A percentile compares a stretch with the other conserved stretches of the same genome.
Conservation (phyloP, 352 stramenopile genomes). For the Phytophthora podocarpi region DNA sequence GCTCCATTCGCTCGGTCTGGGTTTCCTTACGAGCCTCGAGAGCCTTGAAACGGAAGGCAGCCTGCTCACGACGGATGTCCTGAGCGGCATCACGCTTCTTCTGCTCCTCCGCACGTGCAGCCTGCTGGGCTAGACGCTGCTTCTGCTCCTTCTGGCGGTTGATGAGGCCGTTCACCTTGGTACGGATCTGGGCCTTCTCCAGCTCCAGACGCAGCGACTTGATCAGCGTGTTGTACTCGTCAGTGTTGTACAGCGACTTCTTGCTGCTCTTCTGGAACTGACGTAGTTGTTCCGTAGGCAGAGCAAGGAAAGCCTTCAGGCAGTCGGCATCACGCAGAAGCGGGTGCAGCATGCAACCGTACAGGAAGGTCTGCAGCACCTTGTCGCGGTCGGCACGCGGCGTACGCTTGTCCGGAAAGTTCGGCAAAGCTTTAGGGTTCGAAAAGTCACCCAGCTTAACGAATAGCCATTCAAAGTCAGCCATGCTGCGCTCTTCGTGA, state of each 20-base stretch:
- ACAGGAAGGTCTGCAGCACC: constrained; percentile 82
- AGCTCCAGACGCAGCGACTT: constrained; percentile 82
- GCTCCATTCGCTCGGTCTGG: constrained; percentile 78
- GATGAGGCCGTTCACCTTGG: constrained; percentile 73
- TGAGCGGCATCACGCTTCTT: constrained; percentile 74
- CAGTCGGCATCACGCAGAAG: constrained; percentile 80
- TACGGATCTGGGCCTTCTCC: constrained; percentile 85
- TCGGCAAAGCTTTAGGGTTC: constrained; percentile 82
- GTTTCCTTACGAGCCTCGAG: constrained; percentile 80
- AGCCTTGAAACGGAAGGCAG: constrained; percentile 74
- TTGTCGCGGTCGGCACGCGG: constrained; percentile 55
- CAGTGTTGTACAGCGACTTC: constrained; percentile 79
- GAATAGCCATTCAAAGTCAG: constrained; percentile 88
- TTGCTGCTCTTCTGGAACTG: constrained; percentile 74
- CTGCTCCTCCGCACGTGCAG: constrained; percentile 62
- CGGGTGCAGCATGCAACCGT: constrained; percentile 81
- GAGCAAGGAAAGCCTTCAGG: constrained; percentile 83
- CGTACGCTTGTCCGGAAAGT: constrained; percentile 78
- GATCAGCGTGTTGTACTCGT: constrained; percentile 82
- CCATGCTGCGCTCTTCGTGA: constrained; percentile 61
- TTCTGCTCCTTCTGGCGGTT: constrained; percentile 76
- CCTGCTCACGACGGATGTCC: constrained; percentile 79
- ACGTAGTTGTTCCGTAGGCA: constrained; percentile 71
- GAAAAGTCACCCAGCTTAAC: constrained; percentile 73
- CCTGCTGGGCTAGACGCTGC: constrained; percentile 66